Percentiles rank a stretch among this genome's conserved stretches.
Conservation (phyloP, 1,139 yeast genomes). For the Candida sanyaensis region DNA sequence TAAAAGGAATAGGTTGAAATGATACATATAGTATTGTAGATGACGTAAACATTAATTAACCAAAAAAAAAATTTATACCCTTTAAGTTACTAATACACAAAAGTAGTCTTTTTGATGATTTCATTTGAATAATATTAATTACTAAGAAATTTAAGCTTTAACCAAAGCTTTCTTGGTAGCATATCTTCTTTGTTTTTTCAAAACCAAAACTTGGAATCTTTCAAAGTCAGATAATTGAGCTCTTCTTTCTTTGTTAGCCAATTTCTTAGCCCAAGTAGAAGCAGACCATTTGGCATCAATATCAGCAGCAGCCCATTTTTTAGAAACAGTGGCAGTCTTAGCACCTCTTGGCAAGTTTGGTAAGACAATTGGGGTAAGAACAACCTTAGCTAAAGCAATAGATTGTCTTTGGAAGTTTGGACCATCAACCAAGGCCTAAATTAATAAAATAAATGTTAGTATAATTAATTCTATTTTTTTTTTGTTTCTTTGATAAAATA, state of each 20-base stretch:
- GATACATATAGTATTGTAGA: slow-evolving; percentile 4
- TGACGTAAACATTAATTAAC: slow-evolving; percentile 33
- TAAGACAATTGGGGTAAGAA: slow-evolving; percentile 89
- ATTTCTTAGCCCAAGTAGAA: slow-evolving; percentile 97
- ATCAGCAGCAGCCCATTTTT: slow-evolving; percentile 94
- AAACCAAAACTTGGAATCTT: slow-evolving; percentile 98
- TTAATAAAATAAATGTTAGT: slow-evolving; percentile 24
- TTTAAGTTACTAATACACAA: slow-evolving; percentile 12
- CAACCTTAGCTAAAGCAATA: slow-evolving; percentile 80
- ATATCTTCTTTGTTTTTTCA: slow-evolving; percentile 95
- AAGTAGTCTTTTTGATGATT: slow-evolving; percentile 4
- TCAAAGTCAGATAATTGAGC: slow-evolving; percentile 92
- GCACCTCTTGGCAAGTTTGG: slow-evolving; percentile 92
- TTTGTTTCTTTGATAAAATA: too few relatives aligned
- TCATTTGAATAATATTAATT: not conserved
- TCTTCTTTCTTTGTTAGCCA: slow-evolving; percentile 93
- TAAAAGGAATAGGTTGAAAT: slow-evolving; percentile 2
- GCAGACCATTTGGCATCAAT: slow-evolving; percentile 89
- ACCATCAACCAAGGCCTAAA: slow-evolving; percentile 89
- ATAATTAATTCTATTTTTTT: slow-evolving; percentile 6
- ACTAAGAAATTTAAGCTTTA: slow-evolving; percentile 62
- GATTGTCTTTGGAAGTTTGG: slow-evolving; percentile 96
- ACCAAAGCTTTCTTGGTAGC: slow-evolving; percentile 85
- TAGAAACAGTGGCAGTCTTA: slow-evolving; percentile 78
- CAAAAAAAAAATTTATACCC: slow-evolving; percentile 2